These are phyloP conservation scores for Scedosporium boydii DNA, from an alignment of 2,329 filamentous ascomycete species.

Conservation along the genomic window DNA sequence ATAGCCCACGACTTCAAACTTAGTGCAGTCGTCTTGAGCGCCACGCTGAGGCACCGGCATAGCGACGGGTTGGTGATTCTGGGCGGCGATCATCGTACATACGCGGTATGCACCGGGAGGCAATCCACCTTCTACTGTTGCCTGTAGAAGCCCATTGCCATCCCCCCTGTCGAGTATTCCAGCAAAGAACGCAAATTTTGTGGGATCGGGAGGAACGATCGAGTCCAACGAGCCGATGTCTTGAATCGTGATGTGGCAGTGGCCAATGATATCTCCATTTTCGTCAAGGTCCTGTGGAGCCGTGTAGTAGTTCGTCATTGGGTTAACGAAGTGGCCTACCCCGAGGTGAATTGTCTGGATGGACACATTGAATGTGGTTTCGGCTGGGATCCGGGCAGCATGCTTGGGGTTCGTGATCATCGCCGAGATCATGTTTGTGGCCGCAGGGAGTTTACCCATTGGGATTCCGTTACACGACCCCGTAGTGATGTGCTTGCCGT, in stretches of 20 bases:
- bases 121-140: conserved; percentile 34
- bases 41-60: conserved; percentile 48
- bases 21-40: conserved; percentile 41
- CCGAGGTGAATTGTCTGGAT: conserved; percentile 37
- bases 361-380: conserved; percentile 33
- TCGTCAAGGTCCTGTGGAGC: conserved; percentile 40
- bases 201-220: conserved; percentile 26
- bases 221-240: conserved; percentile 27
- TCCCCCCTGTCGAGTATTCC: conserved; percentile 44
- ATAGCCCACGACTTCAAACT: conserved; percentile 29
- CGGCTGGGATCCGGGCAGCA: conserved; percentile 25
- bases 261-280: conserved; percentile 28
- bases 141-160: conserved; percentile 32
- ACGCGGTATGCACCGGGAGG: conserved; percentile 37
- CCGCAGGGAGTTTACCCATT: conserved; percentile 45
- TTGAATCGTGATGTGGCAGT: conserved; percentile 43
- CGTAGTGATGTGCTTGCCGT: conserved; percentile 36
- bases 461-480: conserved; percentile 49
- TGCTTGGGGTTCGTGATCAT: conserved; percentile 37
- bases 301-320: conserved; percentile 42
- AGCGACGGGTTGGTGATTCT: conserved; percentile 46
- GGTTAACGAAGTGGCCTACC: conserved; percentile 47
- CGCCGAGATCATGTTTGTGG: conserved; percentile 44
- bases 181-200: conserved; percentile 45
- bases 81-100: conserved; percentile 39